Percentiles rank a stretch among this genome's conserved stretches.
These are phyloP conservation scores for Aechmea fasciata DNA, from an alignment of 176 grass and related monocot species.

Conservation along the genomic window DNA sequence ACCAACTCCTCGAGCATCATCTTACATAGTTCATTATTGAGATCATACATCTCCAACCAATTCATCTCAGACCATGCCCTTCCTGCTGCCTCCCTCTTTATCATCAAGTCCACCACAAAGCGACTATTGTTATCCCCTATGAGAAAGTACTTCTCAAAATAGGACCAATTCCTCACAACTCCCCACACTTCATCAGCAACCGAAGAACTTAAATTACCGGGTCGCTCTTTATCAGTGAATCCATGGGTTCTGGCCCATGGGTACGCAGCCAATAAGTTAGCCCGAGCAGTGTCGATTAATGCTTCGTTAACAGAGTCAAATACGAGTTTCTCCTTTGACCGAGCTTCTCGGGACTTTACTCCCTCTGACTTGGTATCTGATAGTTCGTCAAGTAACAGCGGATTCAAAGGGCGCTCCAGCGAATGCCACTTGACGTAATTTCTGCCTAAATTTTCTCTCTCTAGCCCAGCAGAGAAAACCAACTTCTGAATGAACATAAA, in stretches of 20 bases:
- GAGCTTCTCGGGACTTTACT: constrained; percentile 21
- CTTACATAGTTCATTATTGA: constrained; percentile 33
- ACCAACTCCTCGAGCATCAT: constrained; percentile 56
- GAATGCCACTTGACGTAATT: constrained; percentile 16
- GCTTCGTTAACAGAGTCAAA: constrained; percentile 75
- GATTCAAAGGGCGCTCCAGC: constrained; percentile 48
- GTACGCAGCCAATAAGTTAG: constrained; percentile 32
- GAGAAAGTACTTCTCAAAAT: constrained; percentile 42
- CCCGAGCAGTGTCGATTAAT: constrained; percentile 43
- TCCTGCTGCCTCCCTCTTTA: constrained; percentile 52
- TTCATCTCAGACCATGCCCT: constrained; percentile 12
- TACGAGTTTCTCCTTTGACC: constrained; percentile 43
- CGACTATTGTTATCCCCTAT: constrained; percentile 26
- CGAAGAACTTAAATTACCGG: constrained; percentile 15
- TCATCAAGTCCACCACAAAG: constrained; percentile 51
- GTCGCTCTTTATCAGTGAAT: constrained; percentile 14
- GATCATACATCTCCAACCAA: constrained; percentile 48
- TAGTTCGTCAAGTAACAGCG: constrained; percentile 36
- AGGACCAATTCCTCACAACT: constrained; percentile 57
- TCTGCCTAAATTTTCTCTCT: constrained; percentile 18
- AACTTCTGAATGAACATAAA: constrained; percentile 59
- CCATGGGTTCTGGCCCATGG: constrained; percentile 34
- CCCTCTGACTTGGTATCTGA: constrained; percentile 31
- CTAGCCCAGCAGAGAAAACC: constrained; percentile 37
- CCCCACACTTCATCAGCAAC: constrained; percentile 50